Evolutionary conservation across 306 rosid species (phyloP).

Genomic region (Cucurbita argyrosperma): DNA sequence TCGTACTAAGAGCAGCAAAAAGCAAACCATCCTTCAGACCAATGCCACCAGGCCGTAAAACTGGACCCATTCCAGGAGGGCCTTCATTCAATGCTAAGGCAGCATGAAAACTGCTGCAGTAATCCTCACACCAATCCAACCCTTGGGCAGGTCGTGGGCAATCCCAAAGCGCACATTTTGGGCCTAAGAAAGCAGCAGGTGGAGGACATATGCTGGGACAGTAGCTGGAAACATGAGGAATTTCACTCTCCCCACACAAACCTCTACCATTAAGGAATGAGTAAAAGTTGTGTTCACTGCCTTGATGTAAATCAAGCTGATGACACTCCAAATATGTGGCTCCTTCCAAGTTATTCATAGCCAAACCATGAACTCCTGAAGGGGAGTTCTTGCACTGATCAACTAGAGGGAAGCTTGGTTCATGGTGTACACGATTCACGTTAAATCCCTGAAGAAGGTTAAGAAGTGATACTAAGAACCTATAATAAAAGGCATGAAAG

Average conservation of each 20-base stretch:
- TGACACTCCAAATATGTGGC: constrained; percentile 52
- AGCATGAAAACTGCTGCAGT: constrained; percentile 91
- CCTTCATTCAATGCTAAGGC: constrained; percentile 90
- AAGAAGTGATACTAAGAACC: background rate
- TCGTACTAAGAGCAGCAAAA: constrained; percentile 81
- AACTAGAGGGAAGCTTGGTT: constrained; percentile 46
- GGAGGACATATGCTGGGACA: constrained; percentile 80
- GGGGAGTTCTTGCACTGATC: constrained; percentile 54
- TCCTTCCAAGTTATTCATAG: constrained; percentile 50
- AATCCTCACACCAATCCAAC: constrained; percentile 81
- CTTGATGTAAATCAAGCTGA: constrained; percentile 52
- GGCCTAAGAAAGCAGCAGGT: constrained; percentile 95
- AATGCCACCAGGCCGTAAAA: constrained; percentile 87
- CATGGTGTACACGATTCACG: constrained; percentile 50
- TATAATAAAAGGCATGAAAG: background rate
- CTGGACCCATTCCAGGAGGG: constrained; percentile 94
- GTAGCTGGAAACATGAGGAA: constrained; percentile 60
- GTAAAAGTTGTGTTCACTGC: constrained; percentile 43
- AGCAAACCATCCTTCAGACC: constrained; percentile 84
- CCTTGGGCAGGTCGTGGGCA: constrained; percentile 93
- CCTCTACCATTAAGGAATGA: constrained; percentile 29
- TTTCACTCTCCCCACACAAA: constrained; percentile 40
- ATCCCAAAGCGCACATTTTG: constrained; percentile 97
- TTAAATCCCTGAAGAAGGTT: constrained; percentile 32
- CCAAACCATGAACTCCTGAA: constrained; percentile 34